A percentile compares a stretch with the other conserved stretches of the same genome.
Evolutionary conservation across 768 basidiomycete species (phyloP).

Genomic region (Suillus weaverae): DNA sequence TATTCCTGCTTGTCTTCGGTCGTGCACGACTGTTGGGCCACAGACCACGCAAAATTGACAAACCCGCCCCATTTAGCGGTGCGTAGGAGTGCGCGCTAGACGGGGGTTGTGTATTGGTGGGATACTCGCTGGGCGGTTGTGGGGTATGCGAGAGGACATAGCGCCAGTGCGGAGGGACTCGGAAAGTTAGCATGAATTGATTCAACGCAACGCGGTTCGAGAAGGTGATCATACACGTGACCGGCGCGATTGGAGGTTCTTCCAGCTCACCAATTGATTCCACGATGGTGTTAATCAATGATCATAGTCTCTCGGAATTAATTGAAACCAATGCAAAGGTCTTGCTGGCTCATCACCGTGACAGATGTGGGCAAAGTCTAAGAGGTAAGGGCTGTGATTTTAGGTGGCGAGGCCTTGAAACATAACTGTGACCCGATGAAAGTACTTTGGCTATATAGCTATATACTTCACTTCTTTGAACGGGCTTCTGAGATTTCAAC

Average conservation of each 20-base stretch:
- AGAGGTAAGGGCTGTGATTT: too few relatives aligned
- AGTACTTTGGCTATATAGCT: too few relatives aligned
- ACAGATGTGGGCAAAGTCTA: too few relatives aligned
- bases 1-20: slow-evolving; percentile 23
- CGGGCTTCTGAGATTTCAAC: background rate
- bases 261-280: too few relatives aligned
- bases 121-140: slow-evolving; percentile 49
- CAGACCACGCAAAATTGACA: slow-evolving; percentile 63
- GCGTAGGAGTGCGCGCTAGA: slow-evolving; percentile 51
- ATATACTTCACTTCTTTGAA: background rate
- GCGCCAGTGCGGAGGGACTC: slow-evolving; percentile 46
- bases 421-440: too few relatives aligned
- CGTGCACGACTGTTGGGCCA: slow-evolving; percentile 20
- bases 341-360: too few relatives aligned
- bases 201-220: background rate
- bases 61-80: slow-evolving; percentile 49
- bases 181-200: background rate
- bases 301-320: too few relatives aligned
- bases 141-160: slow-evolving; percentile 58
- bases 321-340: too few relatives aligned
- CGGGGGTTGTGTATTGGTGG: slow-evolving; percentile 46
- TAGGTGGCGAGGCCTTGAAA: too few relatives aligned
- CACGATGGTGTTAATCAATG: too few relatives aligned
- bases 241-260: background rate
- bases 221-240: background rate